Evolutionary conservation across 805 yeast species (phyloP).

Genomic region (Nakazawaea laoshanensis): DNA sequence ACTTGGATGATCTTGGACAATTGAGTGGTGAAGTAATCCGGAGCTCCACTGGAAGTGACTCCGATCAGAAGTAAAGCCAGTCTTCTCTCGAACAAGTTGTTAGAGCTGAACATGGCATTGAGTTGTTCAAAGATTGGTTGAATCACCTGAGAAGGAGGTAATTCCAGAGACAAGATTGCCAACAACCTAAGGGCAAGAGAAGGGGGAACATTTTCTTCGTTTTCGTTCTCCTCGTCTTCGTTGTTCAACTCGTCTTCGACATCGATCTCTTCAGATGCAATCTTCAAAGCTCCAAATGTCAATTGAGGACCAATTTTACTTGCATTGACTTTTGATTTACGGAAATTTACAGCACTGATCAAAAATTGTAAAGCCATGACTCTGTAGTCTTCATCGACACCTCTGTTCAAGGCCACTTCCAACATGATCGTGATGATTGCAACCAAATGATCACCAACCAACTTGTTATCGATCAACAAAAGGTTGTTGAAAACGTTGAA

Average conservation of each 20-base stretch:
- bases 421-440: constrained; percentile 65
- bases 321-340: constrained; percentile 71
- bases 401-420: constrained; percentile 61
- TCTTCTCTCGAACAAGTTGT: constrained; percentile 74
- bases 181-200: constrained; percentile 73
- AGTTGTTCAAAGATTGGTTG: constrained; percentile 66
- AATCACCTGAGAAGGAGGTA: constrained; percentile 91
- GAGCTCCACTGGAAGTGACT: constrained; percentile 85
- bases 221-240: constrained; percentile 87
- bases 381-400: constrained; percentile 74
- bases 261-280: constrained; percentile 71
- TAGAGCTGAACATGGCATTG: constrained; percentile 46
- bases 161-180: constrained; percentile 67
- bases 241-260: constrained; percentile 68
- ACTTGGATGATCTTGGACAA: constrained; percentile 65
- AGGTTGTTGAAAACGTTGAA: constrained; percentile 83
- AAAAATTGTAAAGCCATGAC: constrained; percentile 78
- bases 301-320: constrained; percentile 80
- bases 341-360: constrained; percentile 67
- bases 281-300: constrained; percentile 61
- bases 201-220: constrained; percentile 80
- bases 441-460: constrained; percentile 68
- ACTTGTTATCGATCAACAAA: constrained; percentile 64
- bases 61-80: constrained; percentile 80
- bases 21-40: constrained; percentile 79